Evolutionary conservation across 495 filamentous ascomycete species (phyloP), one percentile per base, ranked within the genome.

Genomic region (Neurospora sp.): DNA sequence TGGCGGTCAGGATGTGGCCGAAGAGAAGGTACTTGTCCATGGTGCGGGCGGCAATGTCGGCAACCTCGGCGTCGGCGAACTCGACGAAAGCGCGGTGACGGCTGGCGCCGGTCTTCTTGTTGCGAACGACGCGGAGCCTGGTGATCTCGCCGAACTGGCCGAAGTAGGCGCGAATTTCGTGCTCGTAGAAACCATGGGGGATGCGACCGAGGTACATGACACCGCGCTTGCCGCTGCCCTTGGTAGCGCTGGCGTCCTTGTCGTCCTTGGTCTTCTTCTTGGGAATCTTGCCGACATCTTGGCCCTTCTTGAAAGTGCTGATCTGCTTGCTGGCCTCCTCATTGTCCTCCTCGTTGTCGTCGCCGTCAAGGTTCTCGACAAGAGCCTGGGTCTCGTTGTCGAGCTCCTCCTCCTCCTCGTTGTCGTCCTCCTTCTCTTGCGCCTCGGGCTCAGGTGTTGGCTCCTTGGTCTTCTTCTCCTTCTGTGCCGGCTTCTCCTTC

Each of bases 21-120:
- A 96, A 98, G 78, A 99, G 87, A 19, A 98, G 90, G 80, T 99
- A 99, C 83, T 96, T 97, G 84, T 98, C 88, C 96, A 98, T 99
- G 3, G 96, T 97, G 76, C 91, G 90, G 19, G 92, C 91, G 69
- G 95, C 96, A 75, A 98, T 93, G 78, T 92, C 89, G 72, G 95
- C 94, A 37, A 97, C 94, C 37, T 90, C 88, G 45, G 84, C 80
- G 66, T 90, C 91, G 28, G 87, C 86, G 79, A 99, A 99, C 80
- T 98, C 93, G 76, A 99, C 86, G 81, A 97, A 98, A 10, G 93
- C 96, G 78, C 91, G 96, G 85, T 98, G 96, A 83, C 93, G 95
- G 76, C 90, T 92, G 43, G 88, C 86, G 70, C 96, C 96, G 31
- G 94, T 98, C 79, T 91, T 90, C 77, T 89, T 90, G 86, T 97